Evolutionary conservation across 2,329 filamentous ascomycete species (phyloP), one percentile per base, ranked within the genome.

Genomic region (Arthrobotrys musiformis): DNA sequence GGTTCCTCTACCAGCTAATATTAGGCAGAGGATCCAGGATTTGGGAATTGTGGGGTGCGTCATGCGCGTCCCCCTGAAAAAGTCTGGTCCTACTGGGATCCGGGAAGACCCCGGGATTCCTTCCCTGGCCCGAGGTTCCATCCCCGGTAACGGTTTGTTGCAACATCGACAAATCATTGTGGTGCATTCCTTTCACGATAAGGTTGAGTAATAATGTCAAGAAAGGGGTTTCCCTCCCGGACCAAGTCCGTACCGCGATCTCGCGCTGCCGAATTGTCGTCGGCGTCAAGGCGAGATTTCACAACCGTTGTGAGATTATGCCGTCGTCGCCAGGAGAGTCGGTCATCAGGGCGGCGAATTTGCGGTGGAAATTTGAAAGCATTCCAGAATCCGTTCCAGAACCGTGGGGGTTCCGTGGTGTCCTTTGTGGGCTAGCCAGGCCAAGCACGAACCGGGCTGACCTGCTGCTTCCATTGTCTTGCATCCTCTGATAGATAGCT

Each of bases 1-100:
- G 63, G 72, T 76, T 70, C 72, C 72, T 42, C 40, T 58, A 58
- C 54, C 54, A 58, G 54, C 54, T 69, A 69, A 70, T 69, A 76
- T 76, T 69, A 76, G 56, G 62, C 66, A 64, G 48, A 73, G 60
- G 56, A 64, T 76, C 64, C 64, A 58, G 72, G 72, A 76, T 69
- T 76, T 76, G 70, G 70, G 70, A 75, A 75, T 62, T 76, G 72
- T 63, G 72, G 72, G 72, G 72, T 76, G 72, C 72, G 50, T 76
- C 64, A 76, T 76, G 72, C 72, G 64, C 63, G 72, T 66, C 64
- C 72, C 62, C 72, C 72, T 68, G 66, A 76, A 76, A 56, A 69
- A 63, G 48, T 63, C 44, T 63, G 13, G 54, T 22, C 40, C 19
- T 56, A 26, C 28, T 63, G 63, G 24, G 35, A 44, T 22, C 42